Conservation (phyloP, 257 asterid species). For the Fraxinus pennsylvanica region DNA sequence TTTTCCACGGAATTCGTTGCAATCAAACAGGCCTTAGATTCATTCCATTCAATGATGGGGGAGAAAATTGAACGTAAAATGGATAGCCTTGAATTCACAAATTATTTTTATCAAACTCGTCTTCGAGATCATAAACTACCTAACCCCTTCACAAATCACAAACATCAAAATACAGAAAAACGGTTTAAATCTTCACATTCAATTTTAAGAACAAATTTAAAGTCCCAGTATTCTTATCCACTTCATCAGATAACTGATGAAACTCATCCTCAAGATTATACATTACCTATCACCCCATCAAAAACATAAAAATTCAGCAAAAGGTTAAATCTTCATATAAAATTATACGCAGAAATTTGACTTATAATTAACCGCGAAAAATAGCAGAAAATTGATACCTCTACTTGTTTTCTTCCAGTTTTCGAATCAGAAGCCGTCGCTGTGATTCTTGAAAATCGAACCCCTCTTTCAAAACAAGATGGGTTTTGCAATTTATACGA, state of each 20-base stretch:
- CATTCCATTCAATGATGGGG: background rate
- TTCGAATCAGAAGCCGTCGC: slow-evolving; percentile 61
- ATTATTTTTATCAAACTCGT: background rate
- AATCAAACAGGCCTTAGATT: too few species aligned
- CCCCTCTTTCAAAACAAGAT: slow-evolving; percentile 28
- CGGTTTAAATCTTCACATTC: too few species aligned
- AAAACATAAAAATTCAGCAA: slow-evolving; percentile 12
- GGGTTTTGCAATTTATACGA: slow-evolving; percentile 42
- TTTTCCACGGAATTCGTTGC: too few species aligned
- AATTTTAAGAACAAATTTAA: background rate
- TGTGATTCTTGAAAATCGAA: slow-evolving; percentile 38
- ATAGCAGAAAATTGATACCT: slow-evolving; percentile 42
- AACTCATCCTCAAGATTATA: slow-evolving; percentile 61
- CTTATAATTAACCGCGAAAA: background rate
- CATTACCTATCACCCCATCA: slow-evolving; percentile 40
- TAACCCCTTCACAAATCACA: slow-evolving; percentile 12
- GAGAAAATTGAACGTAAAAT: slow-evolving; percentile 29
- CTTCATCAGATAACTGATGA: slow-evolving; percentile 73
- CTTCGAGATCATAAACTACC: slow-evolving; percentile 30
- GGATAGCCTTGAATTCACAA: background rate
- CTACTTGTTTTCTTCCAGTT: slow-evolving; percentile 53
- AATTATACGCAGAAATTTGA: background rate
- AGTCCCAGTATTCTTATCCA: slow-evolving; percentile 68
- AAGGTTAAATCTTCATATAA: background rate
- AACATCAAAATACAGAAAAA: background rate